A percentile compares a stretch with the other conserved stretches of the same genome.
Conservation (phyloP, 371 early-diverging fungal genomes). For the Mortierella sp. region DNA sequence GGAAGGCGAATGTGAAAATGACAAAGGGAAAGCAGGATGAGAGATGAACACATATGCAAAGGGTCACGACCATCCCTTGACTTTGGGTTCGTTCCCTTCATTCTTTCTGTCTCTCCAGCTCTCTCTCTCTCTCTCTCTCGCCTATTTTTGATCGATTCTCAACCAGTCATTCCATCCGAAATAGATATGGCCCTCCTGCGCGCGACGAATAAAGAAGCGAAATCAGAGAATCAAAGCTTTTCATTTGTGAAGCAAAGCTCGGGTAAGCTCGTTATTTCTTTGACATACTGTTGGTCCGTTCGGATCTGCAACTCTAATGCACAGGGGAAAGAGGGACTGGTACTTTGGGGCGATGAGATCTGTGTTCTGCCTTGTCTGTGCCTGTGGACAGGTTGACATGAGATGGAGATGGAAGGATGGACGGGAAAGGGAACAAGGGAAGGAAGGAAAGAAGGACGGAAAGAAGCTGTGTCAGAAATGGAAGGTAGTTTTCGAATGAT, state of each 20-base stretch:
- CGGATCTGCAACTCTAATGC: constrained; percentile 4
- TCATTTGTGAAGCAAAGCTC: background rate
- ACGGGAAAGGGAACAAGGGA: no score
- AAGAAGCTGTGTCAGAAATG: background rate
- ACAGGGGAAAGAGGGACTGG: background rate
- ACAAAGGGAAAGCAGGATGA: no score
- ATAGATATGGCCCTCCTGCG: no score
- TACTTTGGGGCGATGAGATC: background rate
- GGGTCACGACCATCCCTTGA: no score
- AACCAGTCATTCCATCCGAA: background rate
- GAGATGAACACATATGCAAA: no score
- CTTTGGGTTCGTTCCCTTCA: no score
- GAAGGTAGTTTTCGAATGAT: constrained; percentile 2
- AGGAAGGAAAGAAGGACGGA: no score
- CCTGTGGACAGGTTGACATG: background rate
- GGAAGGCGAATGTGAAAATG: no score
- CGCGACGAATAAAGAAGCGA: background rate
- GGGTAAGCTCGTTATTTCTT: background rate
- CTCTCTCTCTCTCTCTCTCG: background rate
- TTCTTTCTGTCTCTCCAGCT: no score
- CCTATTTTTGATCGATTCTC: background rate
- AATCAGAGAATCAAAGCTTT: background rate
- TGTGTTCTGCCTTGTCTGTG: no score
- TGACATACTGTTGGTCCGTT: constrained; percentile 12
- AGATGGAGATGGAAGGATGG: background rate